Percentiles rank a stretch among this genome's conserved stretches.
phyloP scores from a whole-genome alignment of 306 rosid species.

The Acacia acuminata region DNA sequence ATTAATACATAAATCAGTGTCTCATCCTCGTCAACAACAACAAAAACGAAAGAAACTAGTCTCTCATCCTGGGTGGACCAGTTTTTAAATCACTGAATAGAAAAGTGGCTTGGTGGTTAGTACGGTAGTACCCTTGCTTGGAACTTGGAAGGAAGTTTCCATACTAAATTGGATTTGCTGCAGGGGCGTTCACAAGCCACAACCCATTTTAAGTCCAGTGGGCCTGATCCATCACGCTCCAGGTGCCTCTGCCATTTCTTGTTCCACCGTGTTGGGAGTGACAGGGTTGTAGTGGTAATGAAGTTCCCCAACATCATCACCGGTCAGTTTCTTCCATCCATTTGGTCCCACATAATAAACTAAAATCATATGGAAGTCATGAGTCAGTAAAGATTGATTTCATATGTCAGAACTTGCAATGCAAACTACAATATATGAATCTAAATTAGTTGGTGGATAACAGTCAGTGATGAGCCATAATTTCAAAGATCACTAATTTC shows the following conservation, averaged over 20 bases:
- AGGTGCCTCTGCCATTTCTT: conserved; percentile 87
- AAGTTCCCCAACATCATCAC: conserved; percentile 72
- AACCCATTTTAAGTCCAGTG: background rate
- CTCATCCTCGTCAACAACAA: background rate
- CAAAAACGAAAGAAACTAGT: no score
- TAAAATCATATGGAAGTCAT: background rate
- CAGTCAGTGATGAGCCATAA: background rate
- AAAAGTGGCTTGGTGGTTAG: background rate
- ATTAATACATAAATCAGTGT: no score
- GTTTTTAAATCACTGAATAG: no score
- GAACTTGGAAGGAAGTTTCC: background rate
- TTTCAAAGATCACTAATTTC: conserved; percentile 25
- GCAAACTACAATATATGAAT: background rate
- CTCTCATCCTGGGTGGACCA: background rate
- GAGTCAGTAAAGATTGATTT: background rate
- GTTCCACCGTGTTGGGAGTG: conserved; percentile 63
- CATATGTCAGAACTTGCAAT: background rate
- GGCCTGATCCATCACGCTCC: conserved; percentile 33
- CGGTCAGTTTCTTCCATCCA: conserved; percentile 73
- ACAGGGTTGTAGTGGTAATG: conserved; percentile 60
- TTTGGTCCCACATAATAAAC: conserved; percentile 65
- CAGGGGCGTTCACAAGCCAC: background rate
- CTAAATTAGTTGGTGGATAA: conserved; percentile 5
- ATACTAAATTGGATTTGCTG: background rate
- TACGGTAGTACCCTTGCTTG: background rate